Base-by-base conservation (phyloP, 2,329 filamentous ascomycete species). In the Pseudopyricularia javanii region DNA sequence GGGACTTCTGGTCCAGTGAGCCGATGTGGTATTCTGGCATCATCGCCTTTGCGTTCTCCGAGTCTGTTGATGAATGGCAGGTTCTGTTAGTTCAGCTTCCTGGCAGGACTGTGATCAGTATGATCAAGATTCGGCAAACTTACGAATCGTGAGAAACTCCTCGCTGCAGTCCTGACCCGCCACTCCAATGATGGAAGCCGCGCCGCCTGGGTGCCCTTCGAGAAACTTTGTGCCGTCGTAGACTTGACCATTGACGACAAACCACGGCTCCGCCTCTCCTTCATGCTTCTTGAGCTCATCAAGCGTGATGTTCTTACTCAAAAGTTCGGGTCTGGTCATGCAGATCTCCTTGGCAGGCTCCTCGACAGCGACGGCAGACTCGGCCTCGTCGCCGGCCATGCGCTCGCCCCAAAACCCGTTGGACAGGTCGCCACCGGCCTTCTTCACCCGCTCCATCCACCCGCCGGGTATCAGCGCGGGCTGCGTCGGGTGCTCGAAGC, bases 381-480 rank as follows among this genome's bases (percentile, higher is more conserved):
- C 59, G 50, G 68, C 64, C 22, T 68, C 68, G 54, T 76, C 75
- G 1, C 78, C 79, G 3, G 75, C 73, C 35, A 81, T 66, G 56
- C 73, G 80, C 64, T 94, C 88, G 7, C 90, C 91, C 89, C 91
- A 95, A 61, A 83, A 84, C 0, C 88, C 86, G 59, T 95, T 94
- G 7, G 76, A 73, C 17, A 95, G 71, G 61, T 95, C 82, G 0
- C 89, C 88, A 1, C 91, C 90, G 1, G 75, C 74, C 58, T 88
- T 89, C 67, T 94, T 95, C 24, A 93, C 84, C 15, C 40, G 76
- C 61, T 95, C 89, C 91, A 96, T 95, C 91, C 91, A 96, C 0
- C 91, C 91, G 14, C 87, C 87, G 0, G 85, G 76, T 58, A 84
- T 83, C 35, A 89, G 67, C 1, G 84, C 83, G 7, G 90, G 88